Evolutionary conservation across 768 basidiomycete species (phyloP).

Genomic region (Melanogaster broomeanus): DNA sequence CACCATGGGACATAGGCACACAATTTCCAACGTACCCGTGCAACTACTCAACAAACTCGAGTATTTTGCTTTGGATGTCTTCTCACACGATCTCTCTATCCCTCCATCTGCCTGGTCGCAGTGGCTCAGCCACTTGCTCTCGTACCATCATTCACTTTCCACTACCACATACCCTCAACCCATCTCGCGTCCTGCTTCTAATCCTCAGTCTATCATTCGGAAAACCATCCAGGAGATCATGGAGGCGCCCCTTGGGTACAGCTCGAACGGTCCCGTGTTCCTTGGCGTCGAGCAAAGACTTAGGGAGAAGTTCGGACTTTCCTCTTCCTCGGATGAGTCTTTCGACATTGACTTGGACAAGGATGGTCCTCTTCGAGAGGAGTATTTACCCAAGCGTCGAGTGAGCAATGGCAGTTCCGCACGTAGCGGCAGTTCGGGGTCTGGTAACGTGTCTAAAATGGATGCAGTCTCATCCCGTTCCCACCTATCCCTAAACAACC

Average conservation of each 20-base stretch:
- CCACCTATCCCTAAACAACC: slow-evolving; percentile 8
- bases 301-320: slow-evolving; percentile 50
- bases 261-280: slow-evolving; percentile 60
- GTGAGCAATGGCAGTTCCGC: slow-evolving; percentile 17
- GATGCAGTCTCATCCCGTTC: background rate
- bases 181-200: slow-evolving; percentile 75
- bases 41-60: slow-evolving; percentile 71
- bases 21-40: slow-evolving; percentile 75
- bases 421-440: slow-evolving; percentile 1
- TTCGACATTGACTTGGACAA: slow-evolving; percentile 81
- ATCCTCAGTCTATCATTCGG: slow-evolving; percentile 68
- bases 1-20: slow-evolving; percentile 54
- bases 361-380: slow-evolving; percentile 79
- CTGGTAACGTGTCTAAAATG: background rate
- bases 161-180: slow-evolving; percentile 67
- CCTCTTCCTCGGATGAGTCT: slow-evolving; percentile 45
- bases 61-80: slow-evolving; percentile 67
- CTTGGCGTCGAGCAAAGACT: slow-evolving; percentile 69
- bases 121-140: slow-evolving; percentile 68
- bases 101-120: slow-evolving; percentile 63
- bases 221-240: slow-evolving; percentile 71
- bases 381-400: slow-evolving; percentile 76
- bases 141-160: slow-evolving; percentile 64
- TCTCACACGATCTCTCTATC: slow-evolving; percentile 70
- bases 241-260: slow-evolving; percentile 42